These are phyloP conservation scores for Flammula alnicola DNA, from an alignment of 1,284 basidiomycete species.

Conservation along the genomic window DNA sequence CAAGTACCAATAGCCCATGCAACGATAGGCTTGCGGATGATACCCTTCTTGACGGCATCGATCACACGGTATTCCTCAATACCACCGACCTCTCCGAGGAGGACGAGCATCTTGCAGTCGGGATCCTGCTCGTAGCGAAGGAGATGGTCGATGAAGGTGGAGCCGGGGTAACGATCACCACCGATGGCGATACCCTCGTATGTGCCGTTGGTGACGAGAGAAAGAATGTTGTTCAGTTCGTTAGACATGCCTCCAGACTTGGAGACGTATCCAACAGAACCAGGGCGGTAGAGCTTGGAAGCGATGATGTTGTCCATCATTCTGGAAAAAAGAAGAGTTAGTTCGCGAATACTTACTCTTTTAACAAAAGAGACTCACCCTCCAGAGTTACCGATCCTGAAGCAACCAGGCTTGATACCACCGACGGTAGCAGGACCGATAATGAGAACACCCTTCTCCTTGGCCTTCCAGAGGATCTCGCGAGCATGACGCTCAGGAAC, in stretches of 20 bases:
- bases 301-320: conserved; percentile 99
- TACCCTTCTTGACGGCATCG: conserved; percentile 93
- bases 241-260: conserved; percentile 99
- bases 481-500: conserved; percentile 97
- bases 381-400: conserved; percentile 99
- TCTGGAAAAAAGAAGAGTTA: conserved; percentile 41
- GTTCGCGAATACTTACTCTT: conserved; percentile 2
- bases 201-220: conserved; percentile 96
- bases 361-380: conserved; percentile 56
- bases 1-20: conserved; percentile 99
- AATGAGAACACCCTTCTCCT: conserved; percentile 89
- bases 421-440: conserved; percentile 99
- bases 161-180: conserved; percentile 98
- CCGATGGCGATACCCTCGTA: conserved; percentile 99
- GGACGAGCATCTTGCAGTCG: conserved; percentile 98
- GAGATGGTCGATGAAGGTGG: conserved; percentile 99
- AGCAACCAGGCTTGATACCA: conserved; percentile 99
- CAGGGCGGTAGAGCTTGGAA: conserved; percentile 97
- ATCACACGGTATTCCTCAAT: conserved; percentile 99
- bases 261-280: conserved; percentile 98
- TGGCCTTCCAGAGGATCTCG: conserved; percentile 91
- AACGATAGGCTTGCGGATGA: conserved; percentile 98
- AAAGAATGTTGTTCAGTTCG: conserved; percentile 99
- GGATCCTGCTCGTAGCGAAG: conserved; percentile 97
- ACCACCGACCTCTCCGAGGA: conserved; percentile 98